These are phyloP conservation scores for Oryza glumipatula DNA, from an alignment of 176 grass and related monocot genomes.

Conservation along the genomic window DNA sequence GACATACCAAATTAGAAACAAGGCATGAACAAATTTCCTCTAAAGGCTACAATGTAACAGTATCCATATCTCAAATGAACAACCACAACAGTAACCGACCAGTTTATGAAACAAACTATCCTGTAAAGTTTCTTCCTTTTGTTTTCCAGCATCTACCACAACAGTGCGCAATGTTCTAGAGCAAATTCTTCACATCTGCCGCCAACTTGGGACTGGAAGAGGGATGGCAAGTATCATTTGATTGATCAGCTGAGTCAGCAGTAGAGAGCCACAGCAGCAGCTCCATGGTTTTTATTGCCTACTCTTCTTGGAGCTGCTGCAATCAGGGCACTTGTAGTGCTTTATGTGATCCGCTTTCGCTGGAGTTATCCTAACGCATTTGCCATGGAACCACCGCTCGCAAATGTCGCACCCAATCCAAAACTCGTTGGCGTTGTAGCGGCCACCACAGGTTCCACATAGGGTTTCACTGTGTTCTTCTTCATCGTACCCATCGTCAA, in stretches of 20 bases:
- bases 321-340: slow-evolving; percentile 73
- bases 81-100: neutral
- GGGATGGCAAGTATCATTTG: slow-evolving; percentile 23
- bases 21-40: neutral
- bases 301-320: slow-evolving; percentile 63
- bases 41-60: slow-evolving; percentile 4
- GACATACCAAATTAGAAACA: neutral
- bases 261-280: neutral
- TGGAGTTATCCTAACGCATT: slow-evolving; percentile 69
- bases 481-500: slow-evolving; percentile 35
- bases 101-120: slow-evolving; percentile 45
- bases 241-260: slow-evolving; percentile 53
- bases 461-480: slow-evolving; percentile 67
- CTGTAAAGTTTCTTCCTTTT: slow-evolving; percentile 9
- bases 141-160: slow-evolving; percentile 29
- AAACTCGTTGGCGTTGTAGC: slow-evolving; percentile 58
- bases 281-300: slow-evolving; percentile 45
- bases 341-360: slow-evolving; percentile 70
- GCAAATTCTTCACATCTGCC: slow-evolving; percentile 38
- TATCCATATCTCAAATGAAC: slow-evolving; percentile 28
- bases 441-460: slow-evolving; percentile 53
- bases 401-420: slow-evolving; percentile 75
- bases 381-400: slow-evolving; percentile 76
- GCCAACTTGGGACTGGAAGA: slow-evolving; percentile 29
- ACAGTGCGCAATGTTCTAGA: slow-evolving; percentile 20